Conservation (phyloP, 257 asterid genomes). For the Nicotiana sylvestris region DNA sequence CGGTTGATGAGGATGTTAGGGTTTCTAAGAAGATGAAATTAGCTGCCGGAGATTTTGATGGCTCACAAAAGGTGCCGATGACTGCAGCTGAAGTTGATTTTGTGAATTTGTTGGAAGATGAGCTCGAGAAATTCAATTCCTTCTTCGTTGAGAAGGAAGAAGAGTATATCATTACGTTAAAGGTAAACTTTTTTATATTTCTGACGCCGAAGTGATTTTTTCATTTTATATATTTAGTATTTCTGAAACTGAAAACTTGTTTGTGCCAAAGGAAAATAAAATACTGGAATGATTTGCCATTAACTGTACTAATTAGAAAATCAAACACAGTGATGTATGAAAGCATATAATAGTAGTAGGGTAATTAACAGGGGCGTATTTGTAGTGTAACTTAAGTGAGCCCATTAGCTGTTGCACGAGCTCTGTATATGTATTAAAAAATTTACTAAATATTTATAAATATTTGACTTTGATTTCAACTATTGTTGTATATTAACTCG, state of each 20-base stretch:
- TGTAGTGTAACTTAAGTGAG: too few relatives aligned
- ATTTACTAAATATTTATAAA: too few relatives aligned
- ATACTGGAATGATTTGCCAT: neutral
- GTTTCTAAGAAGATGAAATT: conserved; percentile 49
- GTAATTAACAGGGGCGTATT: too few relatives aligned
- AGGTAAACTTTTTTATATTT: conserved; percentile 29
- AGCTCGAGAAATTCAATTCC: conserved; percentile 82
- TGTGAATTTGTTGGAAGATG: conserved; percentile 74
- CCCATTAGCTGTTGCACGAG: too few relatives aligned
- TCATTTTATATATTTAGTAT: neutral
- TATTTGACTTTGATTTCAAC: too few relatives aligned
- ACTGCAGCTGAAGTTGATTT: conserved; percentile 69
- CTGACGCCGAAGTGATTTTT: neutral
- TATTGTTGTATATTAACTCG: too few relatives aligned
- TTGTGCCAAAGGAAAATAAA: neutral
- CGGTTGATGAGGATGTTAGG: conserved; percentile 14
- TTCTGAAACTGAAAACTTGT: too few relatives aligned
- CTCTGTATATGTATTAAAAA: too few relatives aligned
- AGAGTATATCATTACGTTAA: conserved; percentile 74
- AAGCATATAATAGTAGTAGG: neutral
- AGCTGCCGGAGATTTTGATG: conserved; percentile 12
- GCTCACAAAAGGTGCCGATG: conserved; percentile 36
- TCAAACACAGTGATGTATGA: neutral
- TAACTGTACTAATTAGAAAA: neutral
- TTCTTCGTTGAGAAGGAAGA: conserved; percentile 90